Evolutionary conservation across 768 basidiomycete genomes (phyloP).

Genomic region (Boletus tomentosulus): DNA sequence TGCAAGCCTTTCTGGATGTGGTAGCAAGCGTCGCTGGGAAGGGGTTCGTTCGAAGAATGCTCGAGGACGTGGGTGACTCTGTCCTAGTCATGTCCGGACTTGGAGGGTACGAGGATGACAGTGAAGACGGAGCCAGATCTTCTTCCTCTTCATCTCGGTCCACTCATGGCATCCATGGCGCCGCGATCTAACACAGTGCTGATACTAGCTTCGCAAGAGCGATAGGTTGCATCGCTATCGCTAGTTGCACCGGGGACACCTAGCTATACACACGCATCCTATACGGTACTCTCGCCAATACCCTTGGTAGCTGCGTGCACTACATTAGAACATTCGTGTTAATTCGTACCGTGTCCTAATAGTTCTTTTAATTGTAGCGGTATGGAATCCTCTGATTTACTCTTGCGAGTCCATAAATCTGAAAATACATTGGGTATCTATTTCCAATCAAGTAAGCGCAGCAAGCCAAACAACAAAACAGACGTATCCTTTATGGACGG

Average conservation of each 20-base stretch:
- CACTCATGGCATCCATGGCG: too few species aligned
- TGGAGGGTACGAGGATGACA: background rate
- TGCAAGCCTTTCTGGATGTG: constrained; percentile 24
- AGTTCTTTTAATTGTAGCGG: background rate
- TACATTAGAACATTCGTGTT: background rate
- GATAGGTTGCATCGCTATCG: background rate
- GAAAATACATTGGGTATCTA: constrained; percentile 6
- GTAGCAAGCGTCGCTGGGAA: constrained; percentile 24
- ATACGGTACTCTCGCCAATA: background rate
- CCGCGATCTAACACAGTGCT: background rate
- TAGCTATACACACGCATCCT: background rate
- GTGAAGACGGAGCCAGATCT: background rate
- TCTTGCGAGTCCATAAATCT: background rate
- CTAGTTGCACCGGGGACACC: background rate
- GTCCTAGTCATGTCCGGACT: constrained; percentile 13
- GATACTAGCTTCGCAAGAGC: background rate
- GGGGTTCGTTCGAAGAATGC: constrained; percentile 26
- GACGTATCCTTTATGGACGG: constrained; percentile 24
- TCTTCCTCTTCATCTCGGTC: constrained; percentile 6
- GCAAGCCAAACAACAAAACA: constrained; percentile 17
- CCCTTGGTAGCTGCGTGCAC: background rate
- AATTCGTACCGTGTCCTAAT: background rate
- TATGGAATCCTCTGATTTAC: background rate
- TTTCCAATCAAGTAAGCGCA: constrained; percentile 31
- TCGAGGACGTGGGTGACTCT: constrained; percentile 16